Base-by-base conservation (phyloP, 495 filamentous ascomycete genomes). In the Hyaloscypha variabilis region DNA sequence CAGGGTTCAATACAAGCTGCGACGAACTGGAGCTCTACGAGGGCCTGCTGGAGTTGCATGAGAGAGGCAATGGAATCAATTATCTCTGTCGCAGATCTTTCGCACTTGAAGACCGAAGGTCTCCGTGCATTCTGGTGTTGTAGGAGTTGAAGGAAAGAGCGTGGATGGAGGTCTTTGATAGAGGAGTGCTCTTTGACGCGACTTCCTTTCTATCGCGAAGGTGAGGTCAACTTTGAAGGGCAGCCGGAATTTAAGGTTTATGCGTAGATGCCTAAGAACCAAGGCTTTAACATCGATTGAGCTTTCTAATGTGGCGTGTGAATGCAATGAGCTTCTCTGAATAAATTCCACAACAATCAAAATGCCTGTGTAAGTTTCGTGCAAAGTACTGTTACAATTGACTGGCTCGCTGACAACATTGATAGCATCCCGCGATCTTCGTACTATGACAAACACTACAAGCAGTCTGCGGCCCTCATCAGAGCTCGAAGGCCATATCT, bases 401-500 rank as follows among this genome's bases (percentile, higher is more conserved):
- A 8, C 14, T 8, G 30, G 1, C 54, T 55, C 29, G 25, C 58
- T 71, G 46, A 67, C n/a, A 50, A 58, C 14, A 49, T 28, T 34
- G 49, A 55, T 70, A 94, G 90, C 69, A 79, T 90, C 71, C 89
- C 89, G 24, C 78, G 75, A 73, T 91, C 91, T 17, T 90, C 89
- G 65, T 99, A 99, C 83, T 98, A 97, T 79, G 91, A 96, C 77
- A 85, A 87, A 73, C 81, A 91, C 71, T 88, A 90, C 77, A 87
- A 88, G 68, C 91, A 93, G 75, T 87, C 88, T 30, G 85, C 91
- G 26, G 90, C 95, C 25, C 88, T 99, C 64, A 88, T 96, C 72
- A 90, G 95, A 61, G 96, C 95, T 60, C 88, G 95, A 64, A 86
- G 89, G 69, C 95, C 96, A 55, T 98, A 93, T 77, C 87, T 99